Percentiles rank a stretch among this genome's conserved stretches.
These are phyloP conservation scores for Xylogone sp. DNA, from an alignment of 2,329 filamentous ascomycete genomes.

Conservation along the genomic window DNA sequence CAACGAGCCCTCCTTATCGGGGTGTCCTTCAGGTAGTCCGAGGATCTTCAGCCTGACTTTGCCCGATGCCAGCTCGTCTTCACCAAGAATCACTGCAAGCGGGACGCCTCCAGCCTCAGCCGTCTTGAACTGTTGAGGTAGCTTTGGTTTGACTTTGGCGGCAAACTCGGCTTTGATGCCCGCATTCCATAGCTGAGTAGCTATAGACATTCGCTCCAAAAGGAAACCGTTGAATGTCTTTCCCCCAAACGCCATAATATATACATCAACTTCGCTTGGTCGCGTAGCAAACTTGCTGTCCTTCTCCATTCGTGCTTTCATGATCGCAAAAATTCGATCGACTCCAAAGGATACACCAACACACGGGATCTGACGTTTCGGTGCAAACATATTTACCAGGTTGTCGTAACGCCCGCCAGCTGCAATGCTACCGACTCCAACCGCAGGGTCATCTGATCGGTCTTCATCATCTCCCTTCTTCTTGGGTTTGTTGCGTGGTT, in stretches of 20 bases:
- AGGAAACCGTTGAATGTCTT: constrained; percentile 53
- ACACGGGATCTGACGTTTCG: constrained; percentile 82
- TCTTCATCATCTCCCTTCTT: constrained; percentile 52
- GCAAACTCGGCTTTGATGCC: constrained; percentile 90
- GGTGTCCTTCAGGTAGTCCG: constrained; percentile 74
- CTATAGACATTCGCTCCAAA: constrained; percentile 79
- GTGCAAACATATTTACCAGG: constrained; percentile 89
- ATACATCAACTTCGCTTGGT: constrained; percentile 80
- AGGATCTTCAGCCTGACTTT: constrained; percentile 88
- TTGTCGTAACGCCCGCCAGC: constrained; percentile 91
- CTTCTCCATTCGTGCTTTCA: constrained; percentile 6
- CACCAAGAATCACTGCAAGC: constrained; percentile 83
- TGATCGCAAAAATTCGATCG: constrained; percentile 79
- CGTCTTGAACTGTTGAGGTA: constrained; percentile 86
- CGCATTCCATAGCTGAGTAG: constrained; percentile 74
- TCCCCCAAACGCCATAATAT: constrained; percentile 62
- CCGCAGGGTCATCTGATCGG: constrained; percentile 71
- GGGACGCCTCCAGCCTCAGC: constrained; percentile 78
- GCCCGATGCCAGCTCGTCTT: constrained; percentile 80
- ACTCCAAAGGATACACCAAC: constrained; percentile 92
- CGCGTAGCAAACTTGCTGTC: constrained; percentile 48
- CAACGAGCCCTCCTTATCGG: constrained; percentile 83
- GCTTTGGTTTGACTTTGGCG: constrained; percentile 87
- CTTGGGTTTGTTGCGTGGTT: constrained; percentile 31
- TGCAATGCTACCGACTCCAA: constrained; percentile 83